Percentiles rank a stretch among this genome's conserved stretches.
These are phyloP conservation scores for Parachaetomium inaequale DNA, from an alignment of 495 filamentous ascomycete genomes.

Conservation along the genomic window DNA sequence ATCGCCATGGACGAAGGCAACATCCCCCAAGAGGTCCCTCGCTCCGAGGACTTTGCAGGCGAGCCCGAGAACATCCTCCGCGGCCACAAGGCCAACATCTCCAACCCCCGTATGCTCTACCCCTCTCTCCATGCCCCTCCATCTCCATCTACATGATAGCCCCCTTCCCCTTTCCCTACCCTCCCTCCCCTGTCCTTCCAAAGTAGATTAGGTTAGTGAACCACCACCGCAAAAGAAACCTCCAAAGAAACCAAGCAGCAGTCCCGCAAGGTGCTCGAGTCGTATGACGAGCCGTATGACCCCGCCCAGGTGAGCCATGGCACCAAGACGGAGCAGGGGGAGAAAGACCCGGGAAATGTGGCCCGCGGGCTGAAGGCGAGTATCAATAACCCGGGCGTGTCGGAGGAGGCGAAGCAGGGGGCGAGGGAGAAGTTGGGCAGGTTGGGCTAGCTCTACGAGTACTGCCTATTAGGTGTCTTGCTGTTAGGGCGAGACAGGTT, in stretches of 20 bases:
- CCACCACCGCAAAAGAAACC: slow-evolving; percentile 28
- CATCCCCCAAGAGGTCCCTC: slow-evolving; percentile 24
- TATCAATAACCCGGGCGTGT: slow-evolving; percentile 44
- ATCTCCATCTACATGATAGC: slow-evolving; percentile 13
- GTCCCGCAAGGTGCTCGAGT: slow-evolving; percentile 42
- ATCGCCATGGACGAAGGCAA: slow-evolving; percentile 9
- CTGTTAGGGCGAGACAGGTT: background rate
- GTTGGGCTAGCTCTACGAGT: background rate
- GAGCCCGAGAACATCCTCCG: slow-evolving; percentile 43
- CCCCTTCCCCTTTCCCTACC: background rate
- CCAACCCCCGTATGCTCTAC: slow-evolving; percentile 41
- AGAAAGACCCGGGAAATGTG: slow-evolving; percentile 45
- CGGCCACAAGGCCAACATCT: slow-evolving; percentile 49
- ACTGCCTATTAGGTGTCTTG: no score
- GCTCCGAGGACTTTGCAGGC: slow-evolving; percentile 10
- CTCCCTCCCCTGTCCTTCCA: no score
- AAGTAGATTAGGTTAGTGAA: background rate
- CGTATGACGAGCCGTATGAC: slow-evolving; percentile 33
- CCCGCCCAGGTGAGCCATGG: slow-evolving; percentile 18
- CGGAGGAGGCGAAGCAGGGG: slow-evolving; percentile 42
- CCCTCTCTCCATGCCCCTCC: no score
- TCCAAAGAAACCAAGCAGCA: slow-evolving; percentile 45
- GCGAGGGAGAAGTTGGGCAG: slow-evolving; percentile 36
- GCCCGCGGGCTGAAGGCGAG: slow-evolving; percentile 43
- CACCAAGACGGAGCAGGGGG: slow-evolving; percentile 3